Conservation (phyloP, 1,284 basidiomycete genomes). For the Tilletia walkeri region DNA sequence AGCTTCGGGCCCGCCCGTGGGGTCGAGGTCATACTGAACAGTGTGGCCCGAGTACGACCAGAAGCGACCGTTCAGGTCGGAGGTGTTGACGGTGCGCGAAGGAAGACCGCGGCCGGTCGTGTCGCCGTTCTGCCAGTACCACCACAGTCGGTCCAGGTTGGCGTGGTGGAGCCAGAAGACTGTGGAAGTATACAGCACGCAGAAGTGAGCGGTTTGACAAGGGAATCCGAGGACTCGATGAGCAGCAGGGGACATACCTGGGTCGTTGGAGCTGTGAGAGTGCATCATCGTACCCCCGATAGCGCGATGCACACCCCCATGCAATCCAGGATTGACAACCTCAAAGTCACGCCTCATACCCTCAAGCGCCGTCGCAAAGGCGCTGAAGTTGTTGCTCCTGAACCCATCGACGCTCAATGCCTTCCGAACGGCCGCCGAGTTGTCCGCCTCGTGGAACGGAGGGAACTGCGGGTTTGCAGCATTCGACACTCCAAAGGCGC, state of each 20-base stretch:
- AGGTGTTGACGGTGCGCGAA: neutral
- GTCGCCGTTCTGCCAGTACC: slow-evolving; percentile 22
- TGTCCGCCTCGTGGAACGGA: neutral
- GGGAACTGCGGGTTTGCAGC: neutral
- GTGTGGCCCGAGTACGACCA: slow-evolving; percentile 14
- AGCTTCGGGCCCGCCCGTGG: neutral
- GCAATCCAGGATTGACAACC: neutral
- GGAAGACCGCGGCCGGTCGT: neutral
- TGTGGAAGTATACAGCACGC: neutral
- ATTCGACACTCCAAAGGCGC: neutral
- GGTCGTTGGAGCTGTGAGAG: neutral
- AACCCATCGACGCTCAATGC: neutral
- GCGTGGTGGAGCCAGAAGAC: slow-evolving; percentile 27
- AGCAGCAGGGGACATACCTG: no score
- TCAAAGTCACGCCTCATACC: neutral
- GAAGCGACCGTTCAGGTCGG: slow-evolving; percentile 15
- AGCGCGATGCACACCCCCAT: neutral
- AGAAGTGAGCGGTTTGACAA: no score
- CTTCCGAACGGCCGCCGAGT: neutral
- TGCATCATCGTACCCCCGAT: neutral
- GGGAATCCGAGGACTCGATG: no score
- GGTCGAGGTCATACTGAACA: neutral
- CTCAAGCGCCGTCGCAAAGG: neutral
- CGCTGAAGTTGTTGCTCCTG: neutral
- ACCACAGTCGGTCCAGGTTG: slow-evolving; percentile 25